Evolutionary conservation across 371 early-diverging fungal species (phyloP), one percentile per base, ranked within the genome.

Genomic region (Mucor saturninus): DNA sequence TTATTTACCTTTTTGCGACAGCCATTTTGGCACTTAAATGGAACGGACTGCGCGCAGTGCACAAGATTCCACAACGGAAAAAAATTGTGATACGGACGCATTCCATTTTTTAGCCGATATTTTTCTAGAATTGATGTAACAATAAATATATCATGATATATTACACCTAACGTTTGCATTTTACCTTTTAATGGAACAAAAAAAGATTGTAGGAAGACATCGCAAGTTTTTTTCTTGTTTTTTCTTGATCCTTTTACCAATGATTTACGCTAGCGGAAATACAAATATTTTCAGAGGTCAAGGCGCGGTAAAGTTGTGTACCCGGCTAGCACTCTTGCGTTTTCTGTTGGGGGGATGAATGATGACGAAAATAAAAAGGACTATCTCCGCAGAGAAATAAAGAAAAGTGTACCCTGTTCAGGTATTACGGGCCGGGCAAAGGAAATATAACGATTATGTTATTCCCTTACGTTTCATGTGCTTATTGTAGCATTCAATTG

Each of bases 371-470:
- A 35, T n/a, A 35, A 35, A 8, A 35, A 21, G 3, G 15, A n/a
- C 8, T 21, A 46, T 46, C 46, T 46, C 46, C 46, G 46, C 46
- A 5, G 13, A 14, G 15, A 1, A 45, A 21, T 7, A 46, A 42
- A 42, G n/a, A 4, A n/a, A 46, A 46, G 21, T 46, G 46, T 46
- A 46, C 46, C 46, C 46, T 46, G 46, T 9, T 46, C 46, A 46
- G 4, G 21, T 46, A 46, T n/a, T 43, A 43, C 43, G 43, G n/a
- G 43, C 15, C 43, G 43, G 42, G n/a, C n/a, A 42, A 42, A 42
- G 42, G n/a, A 38, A 38, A 38, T 8, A 11, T 8, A 42, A 42
- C 9, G n/a, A 13, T 14, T 42, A n/a, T 13, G 15, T 45, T 15
- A 4, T 45, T 45, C 4, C n/a, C 11, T 42, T 42, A 13, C 21